Conservation (phyloP, 2,329 filamentous ascomycete genomes). For the Ceratocystis lukuohia region DNA sequence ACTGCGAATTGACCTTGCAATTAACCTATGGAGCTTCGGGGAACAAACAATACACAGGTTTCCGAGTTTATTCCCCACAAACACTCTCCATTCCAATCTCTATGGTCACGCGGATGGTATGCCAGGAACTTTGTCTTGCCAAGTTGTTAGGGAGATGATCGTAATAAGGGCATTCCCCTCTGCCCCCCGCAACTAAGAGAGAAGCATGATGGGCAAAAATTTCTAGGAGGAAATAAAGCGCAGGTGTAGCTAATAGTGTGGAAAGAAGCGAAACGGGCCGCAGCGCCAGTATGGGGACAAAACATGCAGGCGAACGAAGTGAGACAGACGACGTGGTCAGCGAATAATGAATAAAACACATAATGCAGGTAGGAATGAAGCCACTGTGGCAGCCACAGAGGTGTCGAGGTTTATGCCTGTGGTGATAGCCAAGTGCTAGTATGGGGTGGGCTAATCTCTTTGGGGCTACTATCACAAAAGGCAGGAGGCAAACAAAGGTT, state of each 20-base stretch:
- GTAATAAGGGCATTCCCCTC: background rate
- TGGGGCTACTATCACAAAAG: background rate
- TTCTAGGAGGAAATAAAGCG: background rate
- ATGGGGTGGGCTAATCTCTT: background rate
- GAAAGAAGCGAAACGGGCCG: background rate
- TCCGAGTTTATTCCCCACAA: background rate
- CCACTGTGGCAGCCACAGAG: background rate
- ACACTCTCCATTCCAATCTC: conserved; percentile 3
- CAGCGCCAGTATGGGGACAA: conserved; percentile 1
- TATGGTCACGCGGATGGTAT: background rate
- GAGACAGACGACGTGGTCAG: background rate
- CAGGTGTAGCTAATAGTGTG: background rate
- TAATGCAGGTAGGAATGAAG: background rate
- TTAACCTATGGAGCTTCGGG: background rate
- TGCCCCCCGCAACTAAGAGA: background rate
- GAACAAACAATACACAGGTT: background rate
- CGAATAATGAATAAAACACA: background rate
- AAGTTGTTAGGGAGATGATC: conserved; percentile 4
- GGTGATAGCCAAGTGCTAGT: background rate
- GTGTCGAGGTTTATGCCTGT: background rate
- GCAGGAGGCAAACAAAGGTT: background rate
- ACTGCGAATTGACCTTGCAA: background rate
- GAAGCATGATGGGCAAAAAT: background rate
- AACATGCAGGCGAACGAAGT: conserved; percentile 3
- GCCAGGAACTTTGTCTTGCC: conserved; percentile 7